These are phyloP conservation scores for Clavispora carvajalis DNA, from an alignment of 805 yeast species.

Conservation along the genomic window DNA sequence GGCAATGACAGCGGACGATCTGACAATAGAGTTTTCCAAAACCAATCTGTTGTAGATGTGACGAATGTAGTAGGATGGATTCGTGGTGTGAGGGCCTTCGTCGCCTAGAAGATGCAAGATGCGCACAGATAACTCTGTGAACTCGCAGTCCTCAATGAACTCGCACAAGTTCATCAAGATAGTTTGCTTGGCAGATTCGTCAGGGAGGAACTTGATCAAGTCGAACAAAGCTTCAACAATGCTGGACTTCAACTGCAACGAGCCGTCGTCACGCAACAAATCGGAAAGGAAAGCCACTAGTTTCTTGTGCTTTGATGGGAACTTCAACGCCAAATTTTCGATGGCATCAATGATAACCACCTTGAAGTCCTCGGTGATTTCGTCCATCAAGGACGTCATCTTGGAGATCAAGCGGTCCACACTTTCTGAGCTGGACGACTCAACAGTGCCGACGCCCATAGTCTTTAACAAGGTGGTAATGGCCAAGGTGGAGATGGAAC, in stretches of 20 bases:
- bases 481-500: slow-evolving; percentile 93
- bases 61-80: slow-evolving; percentile 88
- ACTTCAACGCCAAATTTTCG: slow-evolving; percentile 83
- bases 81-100: slow-evolving; percentile 84
- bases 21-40: slow-evolving; percentile 87
- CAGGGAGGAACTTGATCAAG: slow-evolving; percentile 79
- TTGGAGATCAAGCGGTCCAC: slow-evolving; percentile 87
- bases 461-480: slow-evolving; percentile 94
- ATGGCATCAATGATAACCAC: slow-evolving; percentile 93
- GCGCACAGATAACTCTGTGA: slow-evolving; percentile 88
- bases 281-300: slow-evolving; percentile 80
- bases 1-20: slow-evolving; percentile 94
- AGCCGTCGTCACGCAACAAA: slow-evolving; percentile 86
- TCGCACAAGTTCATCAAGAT: slow-evolving; percentile 91
- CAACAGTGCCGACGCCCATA: slow-evolving; percentile 63
- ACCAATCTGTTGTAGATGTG: slow-evolving; percentile 96
- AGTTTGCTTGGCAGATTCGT: slow-evolving; percentile 60
- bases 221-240: slow-evolving; percentile 93
- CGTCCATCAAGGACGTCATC: slow-evolving; percentile 83
- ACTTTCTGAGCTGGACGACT: slow-evolving; percentile 42
- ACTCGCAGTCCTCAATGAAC: slow-evolving; percentile 97
- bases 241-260: slow-evolving; percentile 75
- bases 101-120: slow-evolving; percentile 87
- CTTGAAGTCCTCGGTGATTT: slow-evolving; percentile 93
- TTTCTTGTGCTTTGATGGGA: slow-evolving; percentile 83